phyloP scores from a whole-genome alignment of 2,329 filamentous ascomycete genomes.

The Zymoseptoria crescenta region DNA sequence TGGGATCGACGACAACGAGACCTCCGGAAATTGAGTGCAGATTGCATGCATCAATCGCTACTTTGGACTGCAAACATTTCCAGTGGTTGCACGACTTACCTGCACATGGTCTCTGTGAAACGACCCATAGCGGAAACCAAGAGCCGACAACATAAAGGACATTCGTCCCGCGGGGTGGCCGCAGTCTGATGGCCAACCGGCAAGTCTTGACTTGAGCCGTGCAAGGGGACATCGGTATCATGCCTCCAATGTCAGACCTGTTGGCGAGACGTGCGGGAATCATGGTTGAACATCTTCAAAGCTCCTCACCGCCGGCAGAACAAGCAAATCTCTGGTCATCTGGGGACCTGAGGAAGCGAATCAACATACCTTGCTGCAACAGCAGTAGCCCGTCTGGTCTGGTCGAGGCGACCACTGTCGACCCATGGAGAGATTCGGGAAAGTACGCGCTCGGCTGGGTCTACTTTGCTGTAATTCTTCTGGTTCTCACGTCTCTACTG shows the following conservation, averaged over 20 bases:
- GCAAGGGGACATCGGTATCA: conserved; percentile 5
- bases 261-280: conserved; percentile 24
- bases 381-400: conserved; percentile 48
- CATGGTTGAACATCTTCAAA: conserved; percentile 14
- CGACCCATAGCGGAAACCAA: neutral
- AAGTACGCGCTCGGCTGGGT: conserved; percentile 86
- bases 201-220: neutral
- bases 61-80: neutral
- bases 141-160: neutral
- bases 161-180: neutral
- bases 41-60: neutral
- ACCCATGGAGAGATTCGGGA: conserved; percentile 73
- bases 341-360: conserved; percentile 32
- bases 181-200: neutral
- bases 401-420: conserved; percentile 50
- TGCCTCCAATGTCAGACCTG: conserved; percentile 25
- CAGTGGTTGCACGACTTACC: neutral
- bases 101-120: neutral
- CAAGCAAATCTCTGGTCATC: conserved; percentile 4
- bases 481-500: conserved; percentile 58
- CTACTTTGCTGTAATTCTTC: conserved; percentile 71
- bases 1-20: neutral
- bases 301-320: conserved; percentile 1
- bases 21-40: neutral
- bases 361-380: conserved; percentile 50